phyloP scores from a whole-genome alignment of 1,284 basidiomycete species.

The Ustilago vetiveriae region DNA sequence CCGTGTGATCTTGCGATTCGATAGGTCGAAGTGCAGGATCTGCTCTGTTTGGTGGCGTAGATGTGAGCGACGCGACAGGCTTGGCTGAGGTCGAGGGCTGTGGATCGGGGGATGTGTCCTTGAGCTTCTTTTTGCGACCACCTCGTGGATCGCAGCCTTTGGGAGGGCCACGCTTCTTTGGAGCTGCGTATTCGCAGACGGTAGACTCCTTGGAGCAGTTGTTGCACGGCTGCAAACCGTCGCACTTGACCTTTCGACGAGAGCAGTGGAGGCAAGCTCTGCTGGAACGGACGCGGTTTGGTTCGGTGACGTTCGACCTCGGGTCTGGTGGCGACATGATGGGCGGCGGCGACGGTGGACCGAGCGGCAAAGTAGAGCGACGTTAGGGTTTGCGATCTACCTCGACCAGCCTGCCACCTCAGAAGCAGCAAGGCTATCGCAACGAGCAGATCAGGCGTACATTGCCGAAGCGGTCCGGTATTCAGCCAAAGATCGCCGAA shows the following conservation, averaged over 20 bases:
- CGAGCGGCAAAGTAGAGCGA: neutral
- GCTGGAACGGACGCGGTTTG: conserved; percentile 38
- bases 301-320: conserved; percentile 1
- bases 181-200: conserved; percentile 36
- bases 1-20: neutral
- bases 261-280: conserved; percentile 43
- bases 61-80: conserved; percentile 1
- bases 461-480: too few relatives aligned
- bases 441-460: too few relatives aligned
- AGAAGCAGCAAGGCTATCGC: too few relatives aligned
- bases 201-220: conserved; percentile 29
- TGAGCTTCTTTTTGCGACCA: conserved; percentile 35
- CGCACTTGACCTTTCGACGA: conserved; percentile 49
- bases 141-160: conserved; percentile 44
- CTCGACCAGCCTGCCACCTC: too few relatives aligned
- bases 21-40: neutral
- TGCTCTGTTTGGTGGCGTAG: neutral
- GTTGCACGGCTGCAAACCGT: conserved; percentile 43
- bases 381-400: too few relatives aligned
- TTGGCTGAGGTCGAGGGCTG: neutral
- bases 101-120: neutral
- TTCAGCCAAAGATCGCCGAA: too few relatives aligned
- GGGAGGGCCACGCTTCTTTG: conserved; percentile 47
- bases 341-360: neutral
- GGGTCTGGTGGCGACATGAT: conserved; percentile 13